A percentile compares a stretch with the other conserved stretches of the same genome.
Conservation (phyloP, 139 green algal genomes). For the Deuterostichococcus epilithicus region DNA sequence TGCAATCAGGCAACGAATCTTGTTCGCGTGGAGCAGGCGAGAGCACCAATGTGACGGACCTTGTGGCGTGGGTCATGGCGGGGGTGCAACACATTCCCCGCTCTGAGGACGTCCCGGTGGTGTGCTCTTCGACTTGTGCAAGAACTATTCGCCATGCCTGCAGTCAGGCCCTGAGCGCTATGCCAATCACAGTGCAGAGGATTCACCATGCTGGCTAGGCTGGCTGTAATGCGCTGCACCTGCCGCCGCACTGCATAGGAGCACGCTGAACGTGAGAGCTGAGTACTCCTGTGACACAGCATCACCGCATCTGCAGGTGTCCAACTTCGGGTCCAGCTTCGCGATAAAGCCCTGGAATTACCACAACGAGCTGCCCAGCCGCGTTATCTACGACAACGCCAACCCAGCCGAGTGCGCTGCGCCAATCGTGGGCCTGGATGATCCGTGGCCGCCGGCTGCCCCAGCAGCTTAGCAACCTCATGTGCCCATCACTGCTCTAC, state of each 20-base stretch:
- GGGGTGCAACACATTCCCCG: conserved; percentile 29
- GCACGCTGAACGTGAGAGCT: no score
- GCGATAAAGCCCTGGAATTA: conserved; percentile 28
- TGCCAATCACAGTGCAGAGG: no score
- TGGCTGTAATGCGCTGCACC: no score
- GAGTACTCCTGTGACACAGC: no score
- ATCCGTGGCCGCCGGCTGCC: neutral
- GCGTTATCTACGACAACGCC: neutral
- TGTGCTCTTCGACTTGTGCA: no score
- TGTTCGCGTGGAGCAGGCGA: no score
- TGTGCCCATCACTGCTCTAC: no score
- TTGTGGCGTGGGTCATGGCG: conserved; percentile 31
- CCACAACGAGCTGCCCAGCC: conserved; percentile 2
- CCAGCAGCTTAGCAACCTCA: neutral
- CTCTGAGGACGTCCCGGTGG: conserved; percentile 25
- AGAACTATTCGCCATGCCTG: no score
- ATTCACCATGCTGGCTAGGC: no score
- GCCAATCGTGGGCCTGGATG: neutral
- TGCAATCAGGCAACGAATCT: no score
- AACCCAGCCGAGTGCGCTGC: neutral
- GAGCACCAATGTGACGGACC: conserved; percentile 18
- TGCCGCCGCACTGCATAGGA: no score
- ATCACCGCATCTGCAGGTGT: conserved; percentile 5
- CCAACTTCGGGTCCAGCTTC: conserved; percentile 31
- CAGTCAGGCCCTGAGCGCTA: no score